Evolutionary conservation across 164 flowering plant species (phyloP), one percentile per base, ranked within the genome.

Genomic region (Berberis vulgaris): DNA sequence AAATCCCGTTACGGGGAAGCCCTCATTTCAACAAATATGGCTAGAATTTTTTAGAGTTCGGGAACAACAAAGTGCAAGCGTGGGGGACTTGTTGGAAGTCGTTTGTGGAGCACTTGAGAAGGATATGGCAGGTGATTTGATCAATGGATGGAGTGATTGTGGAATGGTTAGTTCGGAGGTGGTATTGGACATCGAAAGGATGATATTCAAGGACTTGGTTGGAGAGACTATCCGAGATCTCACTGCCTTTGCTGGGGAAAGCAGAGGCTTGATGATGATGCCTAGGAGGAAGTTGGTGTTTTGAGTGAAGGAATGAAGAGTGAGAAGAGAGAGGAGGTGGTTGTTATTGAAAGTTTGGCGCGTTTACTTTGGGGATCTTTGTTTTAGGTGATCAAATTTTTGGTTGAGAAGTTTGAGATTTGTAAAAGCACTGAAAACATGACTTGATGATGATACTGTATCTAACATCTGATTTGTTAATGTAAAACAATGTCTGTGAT

Each of bases 151-250:
- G 98, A 82, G 69, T 3, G 89, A 84, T 54, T 73, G 75, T 43
- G 81, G 76, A 3, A 53, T 76, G 9, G 91, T 82, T 80, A 66
- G 75, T 63, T 82, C 92, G 13, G 87, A 84, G 5, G 75, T 78
- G 5, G 96, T 89, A 54, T 59, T 91, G 64, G 89, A 89, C 73
- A 78, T 94, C 59, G 99, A 94, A 72, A 73, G 99, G 74, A 63
- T 80, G 55, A 75, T 94, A 41, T 94, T 87, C 73, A 94, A 87
- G 78, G 99, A 91, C 69, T 75, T 94, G 65, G 75, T 94, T 41
- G 79, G 81, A 43, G 99, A 89, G 62, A 75, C 90, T 1, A 86
- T 94, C 72, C 64, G 75, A 38, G 88, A 87, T 68, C 80, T 88
- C 12, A 89, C 88, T 2, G 63, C 68, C 0, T 65, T 76, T 40